A percentile compares a stretch with the other conserved stretches of the same genome.
Evolutionary conservation across 257 asterid genomes (phyloP).

Genomic region (Datura wrightii): DNA sequence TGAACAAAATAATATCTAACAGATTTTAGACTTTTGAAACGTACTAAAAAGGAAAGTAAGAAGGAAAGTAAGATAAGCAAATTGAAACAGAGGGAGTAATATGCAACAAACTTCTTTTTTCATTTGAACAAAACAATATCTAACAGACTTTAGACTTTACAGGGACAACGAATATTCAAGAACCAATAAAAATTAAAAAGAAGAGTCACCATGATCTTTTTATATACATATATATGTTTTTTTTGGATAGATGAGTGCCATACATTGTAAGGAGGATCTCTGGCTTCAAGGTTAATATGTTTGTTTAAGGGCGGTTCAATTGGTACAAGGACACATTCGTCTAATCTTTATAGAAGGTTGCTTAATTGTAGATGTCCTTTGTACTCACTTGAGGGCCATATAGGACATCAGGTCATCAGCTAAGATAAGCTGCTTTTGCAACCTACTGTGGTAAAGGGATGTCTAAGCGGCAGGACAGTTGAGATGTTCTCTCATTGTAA

Average conservation of each 20-base stretch:
- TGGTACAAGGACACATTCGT: background rate
- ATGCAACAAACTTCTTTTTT: too few relatives aligned
- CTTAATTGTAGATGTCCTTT: background rate
- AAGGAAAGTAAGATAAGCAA: too few relatives aligned
- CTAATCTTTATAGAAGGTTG: background rate
- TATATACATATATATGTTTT: background rate
- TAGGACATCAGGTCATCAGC: background rate
- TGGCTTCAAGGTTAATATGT: background rate
- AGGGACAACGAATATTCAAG: too few relatives aligned
- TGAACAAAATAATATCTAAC: too few relatives aligned
- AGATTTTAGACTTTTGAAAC: too few relatives aligned
- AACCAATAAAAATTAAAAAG: background rate
- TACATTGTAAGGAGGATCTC: background rate
- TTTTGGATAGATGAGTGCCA: background rate
- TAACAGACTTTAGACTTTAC: too few relatives aligned
- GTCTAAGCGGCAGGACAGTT: background rate
- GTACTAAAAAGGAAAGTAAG: too few relatives aligned
- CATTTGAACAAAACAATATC: too few relatives aligned
- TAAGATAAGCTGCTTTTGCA: constrained; percentile 20
- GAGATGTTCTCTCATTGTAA: background rate
- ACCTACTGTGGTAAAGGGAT: background rate
- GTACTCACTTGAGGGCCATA: background rate
- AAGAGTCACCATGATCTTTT: background rate
- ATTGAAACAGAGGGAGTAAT: too few relatives aligned
- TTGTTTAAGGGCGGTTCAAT: background rate